These are phyloP conservation scores for Paraphoma sp. DNA, from an alignment of 2,329 filamentous ascomycete genomes.

Conservation along the genomic window DNA sequence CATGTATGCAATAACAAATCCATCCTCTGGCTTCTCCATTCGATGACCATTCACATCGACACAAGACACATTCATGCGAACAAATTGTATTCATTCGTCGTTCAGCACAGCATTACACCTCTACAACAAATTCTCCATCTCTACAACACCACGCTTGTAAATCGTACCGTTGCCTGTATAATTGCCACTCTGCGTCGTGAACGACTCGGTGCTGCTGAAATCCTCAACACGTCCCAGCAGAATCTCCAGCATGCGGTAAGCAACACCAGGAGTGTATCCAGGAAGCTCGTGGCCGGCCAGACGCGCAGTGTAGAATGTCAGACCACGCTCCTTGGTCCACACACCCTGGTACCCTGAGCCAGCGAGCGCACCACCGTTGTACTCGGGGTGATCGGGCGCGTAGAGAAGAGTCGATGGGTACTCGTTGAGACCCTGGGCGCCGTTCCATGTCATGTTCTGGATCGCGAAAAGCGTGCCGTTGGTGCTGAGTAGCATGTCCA, in stretches of 20 bases:
- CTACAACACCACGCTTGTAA: slow-evolving; percentile 20
- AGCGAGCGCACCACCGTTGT: slow-evolving; percentile 47
- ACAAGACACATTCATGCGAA: too few relatives aligned
- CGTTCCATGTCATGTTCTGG: slow-evolving; percentile 63
- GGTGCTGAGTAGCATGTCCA: slow-evolving; percentile 58
- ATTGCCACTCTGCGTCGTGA: slow-evolving; percentile 45
- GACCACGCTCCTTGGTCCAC: slow-evolving; percentile 52
- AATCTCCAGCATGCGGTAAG: slow-evolving; percentile 51
- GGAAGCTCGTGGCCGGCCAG: slow-evolving; percentile 54
- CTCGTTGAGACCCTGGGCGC: slow-evolving; percentile 54
- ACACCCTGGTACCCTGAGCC: slow-evolving; percentile 51
- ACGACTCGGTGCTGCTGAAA: slow-evolving; percentile 43
- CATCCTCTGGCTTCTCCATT: too few relatives aligned
- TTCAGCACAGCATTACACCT: background rate
- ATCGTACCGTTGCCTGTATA: slow-evolving; percentile 39
- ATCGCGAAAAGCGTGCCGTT: slow-evolving; percentile 61
- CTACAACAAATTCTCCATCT: background rate
- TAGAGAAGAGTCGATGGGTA: slow-evolving; percentile 52
- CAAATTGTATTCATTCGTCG: too few relatives aligned
- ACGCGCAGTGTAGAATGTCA: slow-evolving; percentile 54
- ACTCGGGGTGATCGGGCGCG: slow-evolving; percentile 53
- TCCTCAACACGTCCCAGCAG: slow-evolving; percentile 49
- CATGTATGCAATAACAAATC: too few relatives aligned
- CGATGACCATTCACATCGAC: too few relatives aligned
- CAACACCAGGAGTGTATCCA: slow-evolving; percentile 52